phyloP scores from a whole-genome alignment of 352 stramenopile species.

The Phytophthora idaei region DNA sequence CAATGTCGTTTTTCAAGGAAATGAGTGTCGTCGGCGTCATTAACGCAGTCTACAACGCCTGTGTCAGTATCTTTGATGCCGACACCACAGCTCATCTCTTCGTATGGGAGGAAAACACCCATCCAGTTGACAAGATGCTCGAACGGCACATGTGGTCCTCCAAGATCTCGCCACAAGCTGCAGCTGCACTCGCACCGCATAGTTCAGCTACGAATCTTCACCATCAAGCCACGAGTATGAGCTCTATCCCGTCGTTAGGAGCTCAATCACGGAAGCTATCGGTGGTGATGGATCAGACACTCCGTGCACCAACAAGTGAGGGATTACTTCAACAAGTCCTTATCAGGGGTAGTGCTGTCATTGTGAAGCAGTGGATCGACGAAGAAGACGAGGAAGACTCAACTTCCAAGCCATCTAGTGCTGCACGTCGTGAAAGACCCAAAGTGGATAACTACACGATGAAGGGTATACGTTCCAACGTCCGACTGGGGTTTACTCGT shows the following conservation, averaged over 20 bases:
- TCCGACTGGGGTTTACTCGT: slow-evolving; percentile 57
- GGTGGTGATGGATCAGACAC: slow-evolving; percentile 64
- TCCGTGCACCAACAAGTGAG: slow-evolving; percentile 52
- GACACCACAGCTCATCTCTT: slow-evolving; percentile 68
- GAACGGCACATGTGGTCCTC: slow-evolving; percentile 71
- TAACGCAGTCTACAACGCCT: slow-evolving; percentile 83
- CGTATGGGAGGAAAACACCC: slow-evolving; percentile 50
- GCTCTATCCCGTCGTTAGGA: slow-evolving; percentile 37
- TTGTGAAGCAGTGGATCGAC: slow-evolving; percentile 61
- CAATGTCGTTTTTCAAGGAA: slow-evolving; percentile 83
- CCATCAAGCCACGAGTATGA: slow-evolving; percentile 18
- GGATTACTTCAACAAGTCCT: slow-evolving; percentile 69
- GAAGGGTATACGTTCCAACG: slow-evolving; percentile 46
- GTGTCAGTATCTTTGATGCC: slow-evolving; percentile 64
- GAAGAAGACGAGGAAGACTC: slow-evolving; percentile 14
- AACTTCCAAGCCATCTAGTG: slow-evolving; percentile 13
- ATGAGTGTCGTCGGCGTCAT: slow-evolving; percentile 80
- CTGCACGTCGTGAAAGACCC: slow-evolving; percentile 6
- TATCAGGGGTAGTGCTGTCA: slow-evolving; percentile 45
- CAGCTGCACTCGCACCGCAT: slow-evolving; percentile 12
- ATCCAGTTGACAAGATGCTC: slow-evolving; percentile 13
- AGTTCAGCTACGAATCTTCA: slow-evolving; percentile 15
- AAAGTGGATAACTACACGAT: slow-evolving; percentile 42
- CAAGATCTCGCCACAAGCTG: slow-evolving; percentile 53
- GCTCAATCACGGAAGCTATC: slow-evolving; percentile 58